Base-by-base conservation (phyloP, 2,329 filamentous ascomycete species). In the Tolypocladium guangdongense region DNA sequence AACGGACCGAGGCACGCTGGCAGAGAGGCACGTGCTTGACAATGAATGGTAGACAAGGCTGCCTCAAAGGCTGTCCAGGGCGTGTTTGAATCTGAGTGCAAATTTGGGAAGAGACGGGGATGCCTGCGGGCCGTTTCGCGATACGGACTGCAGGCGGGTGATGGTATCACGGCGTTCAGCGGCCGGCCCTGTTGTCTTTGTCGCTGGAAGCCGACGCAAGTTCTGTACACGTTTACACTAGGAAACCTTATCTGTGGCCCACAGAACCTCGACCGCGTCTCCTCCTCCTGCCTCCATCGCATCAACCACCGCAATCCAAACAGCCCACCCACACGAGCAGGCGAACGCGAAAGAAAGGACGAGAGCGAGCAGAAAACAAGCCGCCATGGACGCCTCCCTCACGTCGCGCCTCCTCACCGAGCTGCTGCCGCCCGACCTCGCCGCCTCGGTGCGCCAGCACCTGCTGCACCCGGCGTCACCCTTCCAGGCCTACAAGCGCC, bases 391-490 rank as follows among this genome's bases (percentile, higher is more conserved):
- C 55, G 60, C 64, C 7, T 63, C 64, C 4, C 56, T 69, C n/a
- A 54, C 63, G 16, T 61, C 60, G 58, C 64, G 64, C 52, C 59
- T 72, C 51, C 65, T 76, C 57, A 66, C 69, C 45, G 63, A 68
- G 36, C 58, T 78, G 54, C 68, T 78, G 50, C 72, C 75, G 37
- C 67, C 76, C n/a, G 69, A 75, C 50, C 64, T 73, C 50, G 64
- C 71, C 57, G 67, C 69, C 51, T 64, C 71, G 52, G 65, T 79
- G 52, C 65, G 76, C 62, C 71, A 71, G 45, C 69, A 81, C 67
- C 60, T 79, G 55, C 68, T 80, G 49, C 67, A 72, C 63, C 72
- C 72, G 18, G 63, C 70, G 49, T 73, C 75, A 6, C 72, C 75
- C 8, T 56, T 79, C 16, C 75, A 75, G 58, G 57, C 68, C 30